Percentiles rank a stretch among this genome's conserved stretches.
phyloP scores from a whole-genome alignment of 2,329 filamentous ascomycete genomes.

The Fusarium odoratissimum region DNA sequence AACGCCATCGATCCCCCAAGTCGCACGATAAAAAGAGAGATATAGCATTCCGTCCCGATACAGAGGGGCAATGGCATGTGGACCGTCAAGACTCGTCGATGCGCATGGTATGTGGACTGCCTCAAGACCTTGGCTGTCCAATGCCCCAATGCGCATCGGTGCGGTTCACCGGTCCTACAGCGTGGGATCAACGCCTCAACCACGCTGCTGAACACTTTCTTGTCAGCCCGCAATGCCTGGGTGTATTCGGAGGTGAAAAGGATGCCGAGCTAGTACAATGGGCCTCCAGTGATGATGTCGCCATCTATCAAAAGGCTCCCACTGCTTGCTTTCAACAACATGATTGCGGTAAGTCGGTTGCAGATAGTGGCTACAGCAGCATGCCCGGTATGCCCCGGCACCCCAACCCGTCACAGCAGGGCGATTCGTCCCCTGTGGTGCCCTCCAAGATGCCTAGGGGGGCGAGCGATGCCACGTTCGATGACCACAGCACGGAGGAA shows the following conservation, averaged over 20 bases:
- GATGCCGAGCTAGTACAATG: accelerated
- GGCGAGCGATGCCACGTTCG: neutral
- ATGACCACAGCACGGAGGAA: accelerated
- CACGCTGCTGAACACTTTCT: accelerated
- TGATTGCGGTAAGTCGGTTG: accelerated
- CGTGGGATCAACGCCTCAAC: accelerated
- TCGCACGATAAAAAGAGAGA: accelerated
- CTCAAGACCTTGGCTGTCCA: accelerated
- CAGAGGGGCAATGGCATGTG: accelerated
- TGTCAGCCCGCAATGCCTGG: accelerated
- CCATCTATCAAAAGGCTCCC: accelerated
- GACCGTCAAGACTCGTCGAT: accelerated
- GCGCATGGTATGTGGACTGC: accelerated
- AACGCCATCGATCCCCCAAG: accelerated
- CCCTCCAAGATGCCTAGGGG: accelerated
- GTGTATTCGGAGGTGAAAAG: accelerated
- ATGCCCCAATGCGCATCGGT: neutral
- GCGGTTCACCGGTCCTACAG: accelerated
- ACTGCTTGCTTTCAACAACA: accelerated
- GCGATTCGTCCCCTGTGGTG: accelerated
- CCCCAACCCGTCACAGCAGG: accelerated
- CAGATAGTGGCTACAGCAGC: neutral
- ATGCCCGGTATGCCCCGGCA: accelerated
- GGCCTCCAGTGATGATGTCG: accelerated
- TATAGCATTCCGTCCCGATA: neutral